A percentile compares a stretch with the other conserved stretches of the same genome.
Conservation (phyloP, 2,329 filamentous ascomycete species). For the Ophiostoma sp. region DNA sequence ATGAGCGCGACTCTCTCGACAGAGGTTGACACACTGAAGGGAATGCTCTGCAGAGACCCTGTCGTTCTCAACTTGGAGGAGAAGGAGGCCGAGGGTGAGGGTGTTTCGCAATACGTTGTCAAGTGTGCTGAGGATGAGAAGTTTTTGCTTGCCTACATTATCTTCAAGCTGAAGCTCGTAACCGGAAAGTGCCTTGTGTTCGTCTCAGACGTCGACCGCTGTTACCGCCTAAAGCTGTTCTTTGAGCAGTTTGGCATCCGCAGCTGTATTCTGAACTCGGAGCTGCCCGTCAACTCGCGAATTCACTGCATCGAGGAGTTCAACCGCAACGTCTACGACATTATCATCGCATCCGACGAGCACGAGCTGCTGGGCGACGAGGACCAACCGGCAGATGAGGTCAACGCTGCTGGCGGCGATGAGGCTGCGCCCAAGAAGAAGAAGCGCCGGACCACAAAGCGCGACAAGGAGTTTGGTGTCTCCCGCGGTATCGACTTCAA, state of each 20-base stretch:
- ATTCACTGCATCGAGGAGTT: slow-evolving; percentile 97
- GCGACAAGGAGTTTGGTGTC: slow-evolving; percentile 89
- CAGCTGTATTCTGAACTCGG: slow-evolving; percentile 90
- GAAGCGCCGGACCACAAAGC: slow-evolving; percentile 64
- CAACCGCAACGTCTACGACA: slow-evolving; percentile 95
- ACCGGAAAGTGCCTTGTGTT: slow-evolving; percentile 79
- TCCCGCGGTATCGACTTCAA: slow-evolving; percentile 96
- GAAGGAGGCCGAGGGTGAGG: slow-evolving; percentile 71
- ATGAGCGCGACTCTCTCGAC: slow-evolving; percentile 87
- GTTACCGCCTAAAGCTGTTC: slow-evolving; percentile 90
- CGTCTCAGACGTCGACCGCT: slow-evolving; percentile 81
- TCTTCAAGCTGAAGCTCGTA: slow-evolving; percentile 91
- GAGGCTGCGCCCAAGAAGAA: slow-evolving; percentile 56
- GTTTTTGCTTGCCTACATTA: slow-evolving; percentile 87
- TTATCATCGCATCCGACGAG: slow-evolving; percentile 87
- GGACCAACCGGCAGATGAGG: slow-evolving; percentile 39
- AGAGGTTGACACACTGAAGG: slow-evolving; percentile 83
- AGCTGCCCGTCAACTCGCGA: slow-evolving; percentile 87
- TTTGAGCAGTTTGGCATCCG: slow-evolving; percentile 96
- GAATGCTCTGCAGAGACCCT: slow-evolving; percentile 80
- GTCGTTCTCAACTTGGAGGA: slow-evolving; percentile 80
- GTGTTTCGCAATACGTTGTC: slow-evolving; percentile 83
- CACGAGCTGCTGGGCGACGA: slow-evolving; percentile 40
- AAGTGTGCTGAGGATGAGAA: slow-evolving; percentile 96
- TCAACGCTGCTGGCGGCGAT: slow-evolving; percentile 29